phyloP scores from a whole-genome alignment of 768 basidiomycete genomes.

The Suillus tomentosus region DNA sequence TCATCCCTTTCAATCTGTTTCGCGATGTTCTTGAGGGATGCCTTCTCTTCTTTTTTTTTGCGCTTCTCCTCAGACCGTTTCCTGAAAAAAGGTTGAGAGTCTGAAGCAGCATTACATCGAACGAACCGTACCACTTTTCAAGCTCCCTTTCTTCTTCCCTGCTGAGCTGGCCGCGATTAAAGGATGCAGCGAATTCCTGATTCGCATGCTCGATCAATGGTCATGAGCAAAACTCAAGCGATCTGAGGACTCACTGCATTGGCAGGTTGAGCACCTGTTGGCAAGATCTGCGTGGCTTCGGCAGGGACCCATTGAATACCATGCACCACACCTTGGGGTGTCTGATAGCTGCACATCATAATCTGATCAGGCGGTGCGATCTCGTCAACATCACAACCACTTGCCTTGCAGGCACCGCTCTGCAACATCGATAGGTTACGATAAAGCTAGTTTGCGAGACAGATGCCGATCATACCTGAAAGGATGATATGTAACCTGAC shows the following conservation, averaged over 20 bases:
- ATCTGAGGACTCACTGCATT: constrained; percentile 43
- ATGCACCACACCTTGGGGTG: constrained; percentile 62
- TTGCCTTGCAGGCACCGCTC: constrained; percentile 76
- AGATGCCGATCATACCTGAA: constrained; percentile 58
- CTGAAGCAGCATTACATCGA: not conserved
- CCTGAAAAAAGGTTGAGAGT: constrained; percentile 34
- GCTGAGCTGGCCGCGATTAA: constrained; percentile 46
- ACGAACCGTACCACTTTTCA: constrained; percentile 45
- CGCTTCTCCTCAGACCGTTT: constrained; percentile 49
- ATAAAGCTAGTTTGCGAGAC: constrained; percentile 7
- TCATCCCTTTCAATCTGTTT: constrained; percentile 47
- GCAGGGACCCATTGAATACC: constrained; percentile 69
- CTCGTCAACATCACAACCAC: constrained; percentile 16
- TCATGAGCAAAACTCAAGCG: not conserved
- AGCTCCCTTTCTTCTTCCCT: constrained; percentile 43
- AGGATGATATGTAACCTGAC: constrained; percentile 64
- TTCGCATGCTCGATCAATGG: constrained; percentile 10
- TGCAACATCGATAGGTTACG: constrained; percentile 30
- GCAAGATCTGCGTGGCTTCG: constrained; percentile 65
- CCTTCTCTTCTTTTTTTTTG: constrained; percentile 54
- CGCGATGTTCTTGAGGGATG: constrained; percentile 39
- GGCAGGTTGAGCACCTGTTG: constrained; percentile 61
- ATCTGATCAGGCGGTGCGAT: constrained; percentile 24
- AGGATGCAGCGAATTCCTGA: constrained; percentile 63
- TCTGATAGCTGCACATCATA: constrained; percentile 60